Conservation (phyloP, 495 filamentous ascomycete species). For the Collariella sp. region DNA sequence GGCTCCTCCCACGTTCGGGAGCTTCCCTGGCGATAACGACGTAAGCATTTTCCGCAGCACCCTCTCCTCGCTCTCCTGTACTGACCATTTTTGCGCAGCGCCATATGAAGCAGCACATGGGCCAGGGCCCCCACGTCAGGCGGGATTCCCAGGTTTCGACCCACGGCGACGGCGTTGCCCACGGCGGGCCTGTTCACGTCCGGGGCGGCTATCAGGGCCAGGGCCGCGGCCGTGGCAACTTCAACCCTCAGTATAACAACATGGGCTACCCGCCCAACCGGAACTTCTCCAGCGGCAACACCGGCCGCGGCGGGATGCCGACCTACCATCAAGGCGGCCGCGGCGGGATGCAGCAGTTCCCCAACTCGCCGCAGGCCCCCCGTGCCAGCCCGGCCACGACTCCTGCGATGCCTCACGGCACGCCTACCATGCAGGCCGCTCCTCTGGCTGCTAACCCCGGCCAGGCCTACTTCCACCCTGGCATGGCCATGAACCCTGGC, state of each 20-base stretch:
- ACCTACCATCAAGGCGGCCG: slow-evolving; percentile 54
- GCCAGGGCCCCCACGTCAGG: slow-evolving; percentile 64
- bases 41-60: slow-evolving; percentile 43
- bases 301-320: slow-evolving; percentile 59
- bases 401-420: slow-evolving; percentile 54
- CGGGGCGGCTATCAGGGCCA: slow-evolving; percentile 35
- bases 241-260: slow-evolving; percentile 48
- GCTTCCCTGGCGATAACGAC: slow-evolving; percentile 63
- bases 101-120: slow-evolving; percentile 54
- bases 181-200: slow-evolving; percentile 46
- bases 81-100: slow-evolving; percentile 38
- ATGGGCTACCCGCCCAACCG: slow-evolving; percentile 58
- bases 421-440: slow-evolving; percentile 59
- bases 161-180: slow-evolving; percentile 65
- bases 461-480: slow-evolving; percentile 54
- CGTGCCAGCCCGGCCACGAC: slow-evolving; percentile 61
- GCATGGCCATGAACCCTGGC: slow-evolving; percentile 39
- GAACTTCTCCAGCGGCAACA: slow-evolving; percentile 49
- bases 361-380: slow-evolving; percentile 58
- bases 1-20: slow-evolving; percentile 69
- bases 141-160: slow-evolving; percentile 75
- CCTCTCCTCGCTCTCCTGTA: slow-evolving; percentile 1
- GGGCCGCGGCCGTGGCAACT: slow-evolving; percentile 54
- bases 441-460: slow-evolving; percentile 41
- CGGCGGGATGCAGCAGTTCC: slow-evolving; percentile 48